Base-by-base conservation (phyloP, 805 yeast genomes). In the Nakazawaea molendinolei region DNA sequence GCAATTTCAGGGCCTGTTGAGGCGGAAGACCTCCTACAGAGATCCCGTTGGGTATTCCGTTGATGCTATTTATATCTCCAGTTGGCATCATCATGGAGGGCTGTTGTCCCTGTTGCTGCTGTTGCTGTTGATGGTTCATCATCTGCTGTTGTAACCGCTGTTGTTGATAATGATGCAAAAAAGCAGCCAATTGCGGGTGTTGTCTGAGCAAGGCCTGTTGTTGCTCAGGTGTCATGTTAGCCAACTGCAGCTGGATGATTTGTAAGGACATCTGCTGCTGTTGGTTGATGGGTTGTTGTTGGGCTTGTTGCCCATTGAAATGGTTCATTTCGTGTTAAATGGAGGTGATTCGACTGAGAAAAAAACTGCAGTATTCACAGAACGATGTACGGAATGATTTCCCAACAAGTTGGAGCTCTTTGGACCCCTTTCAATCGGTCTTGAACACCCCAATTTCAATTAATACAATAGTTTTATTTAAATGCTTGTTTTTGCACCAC, bases 171-270 rank as follows among this genome's bases (percentile, higher is more conserved):
- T 58, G 62, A 26, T 55, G 58, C 17, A 60, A 35, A 25, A 60
- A 47, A 31, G 46, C 40, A 20, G 55, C 55, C 10, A 60, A 36
- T 25, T 56, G 63, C 10, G 65, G 64, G 42, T 58, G 56, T 32
- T 51, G 52, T 34, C 50, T 40, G 9, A 60, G 45, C 3, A 57
- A 45, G 3, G 49, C 49, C 32, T 54, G 53, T 35, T 61, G 48
- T 31, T 58, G 60, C 27, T 54, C 59, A 1, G 64, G 60, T 20
- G 56, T 56, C 58, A 60, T 49, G 28, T 51, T 45, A 52, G 58
- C 56, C 31, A 60, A 40, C 28, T 55, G 54, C 24, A 58, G 60
- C 22, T 35, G 42, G 23, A 39, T 31, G 12, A 39, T 31, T 17
- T 34, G 39, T 12, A 38, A 18, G 3, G 41, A 33, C 28, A 34